Conservation (phyloP, 331 rosid genomes). For the Telfairia occidentalis region DNA sequence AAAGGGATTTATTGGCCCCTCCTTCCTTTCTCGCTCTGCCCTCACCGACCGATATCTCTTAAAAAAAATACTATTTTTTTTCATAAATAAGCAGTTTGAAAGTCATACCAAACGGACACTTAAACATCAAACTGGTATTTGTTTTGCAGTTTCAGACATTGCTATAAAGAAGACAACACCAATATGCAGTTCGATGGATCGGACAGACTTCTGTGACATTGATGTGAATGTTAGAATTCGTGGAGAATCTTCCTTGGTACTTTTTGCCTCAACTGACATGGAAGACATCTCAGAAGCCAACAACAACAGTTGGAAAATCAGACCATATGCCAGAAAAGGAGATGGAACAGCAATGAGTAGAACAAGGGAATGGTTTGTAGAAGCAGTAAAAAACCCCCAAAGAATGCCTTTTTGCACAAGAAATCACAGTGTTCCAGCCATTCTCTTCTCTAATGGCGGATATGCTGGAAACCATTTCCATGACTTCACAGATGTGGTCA, state of each 20-base stretch:
- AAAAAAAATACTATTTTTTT: no score
- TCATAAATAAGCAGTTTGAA: no score
- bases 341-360: conserved; percentile 41
- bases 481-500: conserved; percentile 61
- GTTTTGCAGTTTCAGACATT: conserved; percentile 29
- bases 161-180: conserved; percentile 21
- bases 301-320: conserved; percentile 44
- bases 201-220: conserved; percentile 55
- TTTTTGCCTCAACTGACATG: conserved; percentile 26
- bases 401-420: conserved; percentile 33
- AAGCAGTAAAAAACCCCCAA: conserved; percentile 12
- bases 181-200: conserved; percentile 34
- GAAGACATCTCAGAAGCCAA: conserved; percentile 18
- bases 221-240: conserved; percentile 33
- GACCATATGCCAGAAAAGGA: conserved; percentile 62
- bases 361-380: conserved; percentile 54
- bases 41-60: no score
- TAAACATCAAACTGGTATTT: background rate
- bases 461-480: conserved; percentile 82
- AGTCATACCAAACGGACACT: no score
- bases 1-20: no score
- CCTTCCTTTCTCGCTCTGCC: no score
- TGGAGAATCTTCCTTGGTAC: conserved; percentile 45
- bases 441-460: conserved; percentile 65
- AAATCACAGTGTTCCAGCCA: conserved; percentile 53